Base-by-base conservation (phyloP, 805 yeast genomes). In the Myxozyma melibiosi region DNA sequence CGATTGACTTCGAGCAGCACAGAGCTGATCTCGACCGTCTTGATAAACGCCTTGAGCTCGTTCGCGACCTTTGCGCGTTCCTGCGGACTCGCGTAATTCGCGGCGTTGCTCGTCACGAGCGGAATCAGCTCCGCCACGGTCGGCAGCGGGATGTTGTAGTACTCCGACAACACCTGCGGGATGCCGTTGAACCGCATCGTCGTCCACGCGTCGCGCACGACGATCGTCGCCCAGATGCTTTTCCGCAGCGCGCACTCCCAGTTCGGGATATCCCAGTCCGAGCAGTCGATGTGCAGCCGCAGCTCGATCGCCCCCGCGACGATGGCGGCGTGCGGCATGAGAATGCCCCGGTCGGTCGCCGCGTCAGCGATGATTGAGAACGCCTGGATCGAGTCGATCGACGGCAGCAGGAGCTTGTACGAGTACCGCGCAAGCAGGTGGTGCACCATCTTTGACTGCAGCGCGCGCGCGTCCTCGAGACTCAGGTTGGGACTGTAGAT, bases 221-320 rank as follows among this genome's bases (percentile, higher is more conserved):
- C 89, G 1, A 89, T 94, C 0, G 97, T 96, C 96, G 97, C 90
- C 2, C 96, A 96, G 48, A 91, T 71, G 57, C 97, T 76, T 64
- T 89, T 81, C 51, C 98, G 77, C 44, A 91, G 74, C 4, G 95
- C 92, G 49, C 96, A 78, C 68, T 91, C 98, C 98, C 98, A 92
- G 64, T 84, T 84, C 0, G 98, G 97, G 31, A 91, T 73, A 67
- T 88, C 84, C 98, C 98, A 91, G 61, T 80, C 81, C 57, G 86
- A 84, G 69, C 98, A 92, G 67, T 90, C 92, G 9, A 89, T 76
- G 0, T 96, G 96, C 9, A 91, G 74, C 0, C 97, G 97, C 24
- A 91, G 73, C 65, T 92, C 96, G 71, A 90, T 96, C 0, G 96
- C 85, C 18, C 90, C 73, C 0, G 96, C 86, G 3, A 88, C 92